Conservation (phyloP, 306 rosid species). For the Lathyrus tuberosus region DNA sequence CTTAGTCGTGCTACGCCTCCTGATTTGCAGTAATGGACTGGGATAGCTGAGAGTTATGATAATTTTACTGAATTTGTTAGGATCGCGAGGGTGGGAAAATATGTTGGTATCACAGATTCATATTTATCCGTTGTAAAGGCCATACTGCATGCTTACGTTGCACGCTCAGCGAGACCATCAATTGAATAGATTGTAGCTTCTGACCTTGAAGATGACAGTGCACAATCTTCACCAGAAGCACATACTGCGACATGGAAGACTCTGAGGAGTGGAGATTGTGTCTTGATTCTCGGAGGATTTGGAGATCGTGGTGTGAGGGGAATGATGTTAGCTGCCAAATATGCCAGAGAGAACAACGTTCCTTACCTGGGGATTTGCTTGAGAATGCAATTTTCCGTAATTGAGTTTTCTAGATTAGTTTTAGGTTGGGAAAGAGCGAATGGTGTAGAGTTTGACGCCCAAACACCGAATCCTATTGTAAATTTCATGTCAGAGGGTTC, state of each 20-base stretch:
- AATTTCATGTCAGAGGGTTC: constrained; percentile 99
- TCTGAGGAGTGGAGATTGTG: constrained; percentile 84
- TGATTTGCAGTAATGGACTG: constrained; percentile 82
- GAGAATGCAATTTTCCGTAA: constrained; percentile 97
- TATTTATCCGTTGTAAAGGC: constrained; percentile 96
- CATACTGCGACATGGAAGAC: constrained; percentile 94
- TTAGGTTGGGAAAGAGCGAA: constrained; percentile 88
- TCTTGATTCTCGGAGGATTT: constrained; percentile 98
- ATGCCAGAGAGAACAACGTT: constrained; percentile 94
- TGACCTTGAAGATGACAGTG: constrained; percentile 94
- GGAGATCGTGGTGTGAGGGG: constrained; percentile 98
- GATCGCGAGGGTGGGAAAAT: constrained; percentile 98
- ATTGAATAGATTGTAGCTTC: constrained; percentile 99
- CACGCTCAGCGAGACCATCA: constrained; percentile 80
- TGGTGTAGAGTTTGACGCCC: constrained; percentile 78
- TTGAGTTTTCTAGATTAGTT: constrained; percentile 93
- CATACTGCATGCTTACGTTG: constrained; percentile 93
- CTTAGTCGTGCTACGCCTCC: constrained; percentile 71
- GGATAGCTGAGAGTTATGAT: constrained; percentile 90
- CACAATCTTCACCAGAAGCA: constrained; percentile 74
- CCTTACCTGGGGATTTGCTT: constrained; percentile 97
- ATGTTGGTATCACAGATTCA: constrained; percentile 94
- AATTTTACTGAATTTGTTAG: constrained; percentile 78
- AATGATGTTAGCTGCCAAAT: constrained; percentile 95
- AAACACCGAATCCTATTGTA: constrained; percentile 82